Conservation (phyloP, 2,329 filamentous ascomycete species). For the Bimuria novae-zelandiae region DNA sequence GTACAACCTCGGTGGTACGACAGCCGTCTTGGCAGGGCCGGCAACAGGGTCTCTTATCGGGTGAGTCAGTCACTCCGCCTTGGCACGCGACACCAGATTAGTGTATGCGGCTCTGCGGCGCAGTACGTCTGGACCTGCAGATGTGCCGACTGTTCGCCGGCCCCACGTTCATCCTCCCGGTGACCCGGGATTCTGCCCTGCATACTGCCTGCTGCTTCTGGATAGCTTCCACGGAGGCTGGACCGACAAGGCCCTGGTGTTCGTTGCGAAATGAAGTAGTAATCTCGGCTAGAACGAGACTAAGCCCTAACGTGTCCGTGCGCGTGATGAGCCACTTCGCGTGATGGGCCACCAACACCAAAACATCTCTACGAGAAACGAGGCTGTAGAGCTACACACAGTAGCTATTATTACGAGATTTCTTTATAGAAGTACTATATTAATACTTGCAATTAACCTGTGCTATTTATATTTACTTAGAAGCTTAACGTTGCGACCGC, state of each 20-base stretch:
- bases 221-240: neutral
- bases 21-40: neutral
- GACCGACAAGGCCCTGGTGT: neutral
- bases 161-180: neutral
- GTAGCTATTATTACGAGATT: too few relatives aligned
- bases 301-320: too few relatives aligned
- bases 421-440: too few relatives aligned
- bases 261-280: neutral
- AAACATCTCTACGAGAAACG: too few relatives aligned
- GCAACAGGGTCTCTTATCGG: neutral
- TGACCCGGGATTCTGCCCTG: neutral
- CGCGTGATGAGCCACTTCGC: too few relatives aligned
- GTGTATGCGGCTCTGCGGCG: neutral
- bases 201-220: neutral
- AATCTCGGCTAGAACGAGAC: neutral
- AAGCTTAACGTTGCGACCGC: too few relatives aligned
- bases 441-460: too few relatives aligned
- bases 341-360: too few relatives aligned
- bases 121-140: neutral
- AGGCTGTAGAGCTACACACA: too few relatives aligned
- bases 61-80: neutral
- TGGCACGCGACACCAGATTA: neutral
- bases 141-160: neutral
- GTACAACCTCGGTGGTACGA: neutral
- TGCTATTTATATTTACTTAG: too few relatives aligned